Percentiles rank a stretch among this genome's conserved stretches.
phyloP scores from a whole-genome alignment of 805 yeast species.

The Candida ulmi region DNA sequence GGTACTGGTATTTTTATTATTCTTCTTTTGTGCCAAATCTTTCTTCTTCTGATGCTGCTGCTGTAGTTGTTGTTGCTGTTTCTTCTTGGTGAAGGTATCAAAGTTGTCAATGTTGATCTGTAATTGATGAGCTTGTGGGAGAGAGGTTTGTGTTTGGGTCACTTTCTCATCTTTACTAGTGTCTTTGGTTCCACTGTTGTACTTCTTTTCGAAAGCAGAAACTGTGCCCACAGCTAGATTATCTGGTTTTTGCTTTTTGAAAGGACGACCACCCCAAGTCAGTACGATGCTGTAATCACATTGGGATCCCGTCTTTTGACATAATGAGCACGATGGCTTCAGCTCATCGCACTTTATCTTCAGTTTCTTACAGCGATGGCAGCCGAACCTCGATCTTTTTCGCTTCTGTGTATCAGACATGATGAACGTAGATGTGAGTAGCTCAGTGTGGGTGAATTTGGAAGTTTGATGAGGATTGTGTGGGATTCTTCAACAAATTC shows the following conservation, averaged over 20 bases:
- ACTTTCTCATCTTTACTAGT: no score
- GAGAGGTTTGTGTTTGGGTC: no score
- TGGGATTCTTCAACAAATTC: not conserved
- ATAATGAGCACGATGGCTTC: slow-evolving; percentile 57
- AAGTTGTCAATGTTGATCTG: no score
- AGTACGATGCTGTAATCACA: slow-evolving; percentile 64
- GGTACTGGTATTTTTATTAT: no score
- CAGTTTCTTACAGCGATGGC: slow-evolving; percentile 53
- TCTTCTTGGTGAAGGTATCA: no score
- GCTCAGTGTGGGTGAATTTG: not conserved
- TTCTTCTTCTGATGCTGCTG: no score
- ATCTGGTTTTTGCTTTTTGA: slow-evolving; percentile 34
- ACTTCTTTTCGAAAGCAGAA: slow-evolving; percentile 11
- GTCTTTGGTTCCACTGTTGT: slow-evolving; percentile 2
- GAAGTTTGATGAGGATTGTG: not conserved
- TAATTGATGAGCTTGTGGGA: no score
- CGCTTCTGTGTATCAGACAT: slow-evolving; percentile 11
- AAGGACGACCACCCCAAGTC: slow-evolving; percentile 75
- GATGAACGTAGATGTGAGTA: not conserved
- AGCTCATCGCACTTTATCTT: slow-evolving; percentile 67
- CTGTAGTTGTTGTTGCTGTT: no score
- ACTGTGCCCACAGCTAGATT: slow-evolving; percentile 18
- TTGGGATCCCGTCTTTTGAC: slow-evolving; percentile 36
- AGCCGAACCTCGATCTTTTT: slow-evolving; percentile 51
- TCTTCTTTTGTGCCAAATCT: no score